A percentile compares a stretch with the other conserved stretches of the same genome.
Conservation (phyloP, 192 early-diverging fungal genomes). For the Piromyces sp. region DNA sequence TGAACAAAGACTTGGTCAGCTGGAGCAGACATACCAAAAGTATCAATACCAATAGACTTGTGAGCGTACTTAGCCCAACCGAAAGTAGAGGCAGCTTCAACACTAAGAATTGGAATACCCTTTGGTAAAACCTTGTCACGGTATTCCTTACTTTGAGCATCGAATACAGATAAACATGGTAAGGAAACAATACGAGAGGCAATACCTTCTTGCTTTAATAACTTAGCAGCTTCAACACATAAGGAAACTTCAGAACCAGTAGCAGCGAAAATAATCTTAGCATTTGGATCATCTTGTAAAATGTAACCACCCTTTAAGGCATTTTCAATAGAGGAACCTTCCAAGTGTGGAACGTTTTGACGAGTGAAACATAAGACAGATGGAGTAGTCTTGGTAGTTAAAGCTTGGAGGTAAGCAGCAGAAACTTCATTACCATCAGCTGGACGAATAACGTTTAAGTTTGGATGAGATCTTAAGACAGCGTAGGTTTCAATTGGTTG, state of each 20-base stretch:
- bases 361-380: slow-evolving; percentile 75
- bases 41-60: slow-evolving; percentile 71
- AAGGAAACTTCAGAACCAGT: slow-evolving; percentile 86
- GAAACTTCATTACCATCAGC: slow-evolving; percentile 91
- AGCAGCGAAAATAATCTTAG: slow-evolving; percentile 49
- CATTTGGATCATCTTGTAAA: slow-evolving; percentile 36
- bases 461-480: slow-evolving; percentile 72
- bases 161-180: slow-evolving; percentile 79
- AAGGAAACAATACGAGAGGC: slow-evolving; percentile 74
- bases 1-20: slow-evolving; percentile 59
- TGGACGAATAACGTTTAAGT: slow-evolving; percentile 70
- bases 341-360: slow-evolving; percentile 85
- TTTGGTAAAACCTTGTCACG: slow-evolving; percentile 56
- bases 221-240: slow-evolving; percentile 68
- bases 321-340: slow-evolving; percentile 62
- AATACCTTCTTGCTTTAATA: slow-evolving; percentile 28
- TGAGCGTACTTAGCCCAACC: slow-evolving; percentile 89
- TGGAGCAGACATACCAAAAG: slow-evolving; percentile 79
- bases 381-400: slow-evolving; percentile 49
- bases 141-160: slow-evolving; percentile 68
- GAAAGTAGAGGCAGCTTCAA: slow-evolving; percentile 73
- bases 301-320: slow-evolving; percentile 73
- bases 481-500: slow-evolving; percentile 93
- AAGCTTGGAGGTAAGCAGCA: slow-evolving; percentile 68
- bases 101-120: slow-evolving; percentile 65